These are phyloP conservation scores for Panaeolus papilionaceus DNA, from an alignment of 768 basidiomycete species.

Conservation along the genomic window DNA sequence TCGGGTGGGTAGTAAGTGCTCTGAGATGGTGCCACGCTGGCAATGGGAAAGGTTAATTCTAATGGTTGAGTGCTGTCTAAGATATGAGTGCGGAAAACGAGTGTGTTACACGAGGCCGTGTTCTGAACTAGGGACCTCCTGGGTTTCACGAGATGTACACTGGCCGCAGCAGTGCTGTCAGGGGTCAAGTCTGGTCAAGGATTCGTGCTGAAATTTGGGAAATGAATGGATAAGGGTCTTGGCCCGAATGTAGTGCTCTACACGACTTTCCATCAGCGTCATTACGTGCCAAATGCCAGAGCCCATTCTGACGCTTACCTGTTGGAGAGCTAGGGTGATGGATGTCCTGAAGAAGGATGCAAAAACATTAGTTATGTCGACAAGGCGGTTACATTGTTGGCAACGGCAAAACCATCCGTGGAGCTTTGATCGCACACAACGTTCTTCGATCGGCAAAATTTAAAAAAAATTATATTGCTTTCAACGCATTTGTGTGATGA, in stretches of 20 bases:
- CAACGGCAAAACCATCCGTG: constrained; percentile 3
- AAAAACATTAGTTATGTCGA: neutral
- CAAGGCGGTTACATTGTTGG: neutral
- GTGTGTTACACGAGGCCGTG: neutral
- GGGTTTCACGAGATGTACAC: neutral
- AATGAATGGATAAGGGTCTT: constrained; percentile 13
- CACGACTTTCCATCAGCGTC: neutral
- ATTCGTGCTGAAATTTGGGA: neutral
- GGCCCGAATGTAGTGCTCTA: neutral
- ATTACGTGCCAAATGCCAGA: neutral
- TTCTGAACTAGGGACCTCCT: neutral
- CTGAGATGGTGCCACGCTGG: neutral
- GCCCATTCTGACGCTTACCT: neutral
- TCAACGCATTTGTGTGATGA: neutral
- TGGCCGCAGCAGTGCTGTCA: constrained; percentile 11
- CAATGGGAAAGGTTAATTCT: neutral
- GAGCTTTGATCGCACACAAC: constrained; percentile 2
- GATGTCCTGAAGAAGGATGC: constrained; percentile 2
- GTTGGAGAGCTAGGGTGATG: neutral
- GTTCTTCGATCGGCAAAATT: neutral
- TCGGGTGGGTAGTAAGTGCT: neutral
- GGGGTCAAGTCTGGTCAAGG: neutral
- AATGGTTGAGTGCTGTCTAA: neutral
- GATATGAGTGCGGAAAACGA: neutral
- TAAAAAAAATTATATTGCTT: neutral